A percentile compares a stretch with the other conserved stretches of the same genome.
These are phyloP conservation scores for Botrytis pseudocinerea DNA, from an alignment of 2,329 filamentous ascomycete genomes.

Conservation along the genomic window DNA sequence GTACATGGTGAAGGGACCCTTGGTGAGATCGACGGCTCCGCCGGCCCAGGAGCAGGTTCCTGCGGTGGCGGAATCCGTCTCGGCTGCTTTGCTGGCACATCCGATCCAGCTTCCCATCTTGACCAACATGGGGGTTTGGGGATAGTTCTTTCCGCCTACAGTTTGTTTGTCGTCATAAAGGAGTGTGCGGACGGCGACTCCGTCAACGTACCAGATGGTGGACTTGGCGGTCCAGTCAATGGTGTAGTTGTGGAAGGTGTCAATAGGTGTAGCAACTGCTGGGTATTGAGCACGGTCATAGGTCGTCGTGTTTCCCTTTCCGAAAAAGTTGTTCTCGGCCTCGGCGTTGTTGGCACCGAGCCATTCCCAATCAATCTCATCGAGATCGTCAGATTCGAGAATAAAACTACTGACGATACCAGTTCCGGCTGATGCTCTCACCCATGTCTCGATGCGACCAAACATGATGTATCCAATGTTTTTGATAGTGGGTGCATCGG, in stretches of 20 bases:
- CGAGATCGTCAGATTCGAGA: constrained; percentile 51
- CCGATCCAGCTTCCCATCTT: constrained; percentile 60
- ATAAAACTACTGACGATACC: constrained; percentile 53
- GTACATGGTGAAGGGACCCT: constrained; percentile 53
- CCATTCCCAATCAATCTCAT: constrained; percentile 56
- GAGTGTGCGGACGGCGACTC: constrained; percentile 48
- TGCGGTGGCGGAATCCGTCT: constrained; percentile 47
- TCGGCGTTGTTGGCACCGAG: constrained; percentile 40
- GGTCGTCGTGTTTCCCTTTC: constrained; percentile 54
- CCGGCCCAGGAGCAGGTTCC: constrained; percentile 70
- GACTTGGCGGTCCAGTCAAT: constrained; percentile 64
- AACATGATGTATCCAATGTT: constrained; percentile 55
- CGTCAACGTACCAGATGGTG: constrained; percentile 62
- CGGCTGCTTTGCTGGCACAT: constrained; percentile 40
- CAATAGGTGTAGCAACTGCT: constrained; percentile 39
- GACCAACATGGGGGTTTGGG: constrained; percentile 69
- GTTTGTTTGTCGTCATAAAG: constrained; percentile 49
- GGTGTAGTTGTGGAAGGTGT: constrained; percentile 62
- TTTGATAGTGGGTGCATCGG: constrained; percentile 50
- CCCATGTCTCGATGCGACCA: constrained; percentile 50
- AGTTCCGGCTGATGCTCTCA: constrained; percentile 50
- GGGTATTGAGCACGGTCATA: constrained; percentile 50
- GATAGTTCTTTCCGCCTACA: constrained; percentile 56
- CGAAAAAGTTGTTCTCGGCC: constrained; percentile 55
- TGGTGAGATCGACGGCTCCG: constrained; percentile 50